These are phyloP conservation scores for Rhododendron kiyosumense DNA, from an alignment of 148 eudicot species.

Conservation along the genomic window DNA sequence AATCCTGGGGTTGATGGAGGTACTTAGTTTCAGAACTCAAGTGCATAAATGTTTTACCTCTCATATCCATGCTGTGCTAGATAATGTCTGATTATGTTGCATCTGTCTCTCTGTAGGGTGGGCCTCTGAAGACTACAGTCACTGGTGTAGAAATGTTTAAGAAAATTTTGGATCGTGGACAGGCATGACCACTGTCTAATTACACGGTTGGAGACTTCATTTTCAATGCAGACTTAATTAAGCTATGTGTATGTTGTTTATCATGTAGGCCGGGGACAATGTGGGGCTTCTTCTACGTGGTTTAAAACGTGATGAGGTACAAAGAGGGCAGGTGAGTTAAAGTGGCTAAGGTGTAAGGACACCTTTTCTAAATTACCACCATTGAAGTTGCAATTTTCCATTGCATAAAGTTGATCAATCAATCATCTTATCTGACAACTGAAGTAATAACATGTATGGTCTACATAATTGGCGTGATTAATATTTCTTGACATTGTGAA, in stretches of 20 bases:
- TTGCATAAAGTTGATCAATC: not conserved
- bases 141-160: conserved; percentile 96
- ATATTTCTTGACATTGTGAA: not conserved
- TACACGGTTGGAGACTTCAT: not conserved
- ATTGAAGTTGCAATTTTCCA: not conserved
- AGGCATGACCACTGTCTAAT: conserved; percentile 27
- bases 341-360: not conserved
- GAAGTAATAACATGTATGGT: not conserved
- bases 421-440: not conserved
- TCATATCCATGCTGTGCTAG: not conserved
- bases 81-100: not conserved
- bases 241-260: conserved; percentile 2
- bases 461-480: not conserved
- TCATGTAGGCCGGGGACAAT: conserved; percentile 76
- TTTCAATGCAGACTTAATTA: not conserved
- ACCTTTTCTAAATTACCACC: not conserved
- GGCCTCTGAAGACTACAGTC: conserved; percentile 57
- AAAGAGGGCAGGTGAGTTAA: conserved; percentile 66
- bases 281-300: conserved; percentile 92
- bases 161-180: conserved; percentile 70
- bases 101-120: conserved; percentile 34
- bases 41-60: not conserved
- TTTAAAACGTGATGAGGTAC: conserved; percentile 66
- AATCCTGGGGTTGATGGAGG: conserved; percentile 71
- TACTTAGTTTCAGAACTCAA: conserved; percentile 4